Evolutionary conservation across 108 stramenopile species (phyloP), one percentile per base, ranked within the genome.

Genomic region (Cyclotella choctawhatcheeana): DNA sequence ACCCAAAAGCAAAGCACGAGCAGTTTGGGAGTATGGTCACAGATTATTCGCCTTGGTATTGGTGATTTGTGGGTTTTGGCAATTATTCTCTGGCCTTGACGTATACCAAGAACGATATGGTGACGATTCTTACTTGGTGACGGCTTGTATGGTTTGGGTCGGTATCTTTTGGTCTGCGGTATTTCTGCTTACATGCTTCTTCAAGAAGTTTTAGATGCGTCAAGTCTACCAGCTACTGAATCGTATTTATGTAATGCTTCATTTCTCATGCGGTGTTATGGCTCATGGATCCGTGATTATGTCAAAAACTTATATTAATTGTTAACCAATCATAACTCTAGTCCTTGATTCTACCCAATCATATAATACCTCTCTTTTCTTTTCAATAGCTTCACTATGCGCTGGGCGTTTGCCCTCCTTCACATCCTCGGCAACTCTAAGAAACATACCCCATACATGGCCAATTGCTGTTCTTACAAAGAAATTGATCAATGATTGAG

Each of bases 391-490:
- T 25, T 88, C 74, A 40, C 71, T 74, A 69, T 93, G 89, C 25
- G 69, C 73, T 29, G 75, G 74, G 2, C 89, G 58, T 45, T 64
- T 67, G 17, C 91, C 89, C 63, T 81, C 88, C 27, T 81, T 82
- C 21, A 93, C 86, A 63, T 89, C 81, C 61, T 89, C 86, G 4
- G 89, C 87, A 60, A 93, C 84, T 22, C 80, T 64, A 4, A 93
- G 56, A 31, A 93, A 68, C 81, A 68, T 88, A 16, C 65, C 76
- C 89, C 89, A 93, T 21, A 86, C 59, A 54, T 67, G 53, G 10
- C 86, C 84, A 32, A 93, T 70, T 10, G 69, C 89, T 4, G 65
- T 74, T 7, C 84, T 74, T 0, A 86, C 75, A 20, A 85, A 61
- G 59, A 89, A 93, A 58, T 93, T 90, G 21, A 90, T 74, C 27